Conservation (phyloP, 2,329 filamentous ascomycete genomes). For the Lecanicillium sp. region DNA sequence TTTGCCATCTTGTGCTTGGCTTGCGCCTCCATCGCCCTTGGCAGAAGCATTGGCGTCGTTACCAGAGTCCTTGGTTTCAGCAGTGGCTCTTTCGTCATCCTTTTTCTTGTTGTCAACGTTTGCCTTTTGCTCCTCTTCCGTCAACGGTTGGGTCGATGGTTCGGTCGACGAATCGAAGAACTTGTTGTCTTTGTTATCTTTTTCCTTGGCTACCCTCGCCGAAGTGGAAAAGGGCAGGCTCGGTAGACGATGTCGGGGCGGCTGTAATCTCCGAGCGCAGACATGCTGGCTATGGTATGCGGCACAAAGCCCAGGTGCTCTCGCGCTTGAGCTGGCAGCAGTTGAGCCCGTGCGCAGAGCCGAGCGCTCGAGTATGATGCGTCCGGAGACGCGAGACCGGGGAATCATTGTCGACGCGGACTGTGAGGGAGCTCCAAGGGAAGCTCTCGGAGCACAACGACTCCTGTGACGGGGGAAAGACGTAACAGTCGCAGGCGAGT, state of each 20-base stretch:
- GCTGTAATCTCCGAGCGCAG: conserved; percentile 23
- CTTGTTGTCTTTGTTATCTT: conserved; percentile 35
- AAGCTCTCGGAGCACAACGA: conserved; percentile 7
- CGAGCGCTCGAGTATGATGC: conserved; percentile 28
- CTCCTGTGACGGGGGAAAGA: background rate
- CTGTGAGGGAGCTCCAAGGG: conserved; percentile 9
- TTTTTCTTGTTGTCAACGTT: conserved; percentile 39
- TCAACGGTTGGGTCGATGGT: conserved; percentile 34
- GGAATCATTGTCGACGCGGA: conserved; percentile 27
- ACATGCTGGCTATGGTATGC: conserved; percentile 19
- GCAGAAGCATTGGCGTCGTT: conserved; percentile 35
- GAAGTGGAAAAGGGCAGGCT: conserved; percentile 29
- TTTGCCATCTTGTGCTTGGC: conserved; percentile 41
- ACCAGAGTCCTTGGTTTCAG: conserved; percentile 34
- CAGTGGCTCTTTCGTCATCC: conserved; percentile 37
- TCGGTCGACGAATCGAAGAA: conserved; percentile 38
- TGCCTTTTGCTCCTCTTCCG: conserved; percentile 44
- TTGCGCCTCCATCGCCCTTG: conserved; percentile 30
- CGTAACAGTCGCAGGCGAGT: background rate
- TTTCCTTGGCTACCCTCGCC: conserved; percentile 25
- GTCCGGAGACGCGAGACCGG: conserved; percentile 30
- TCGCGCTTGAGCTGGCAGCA: conserved; percentile 15
- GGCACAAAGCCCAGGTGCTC: conserved; percentile 19
- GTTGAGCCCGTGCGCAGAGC: conserved; percentile 17
- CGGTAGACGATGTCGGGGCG: conserved; percentile 18